Evolutionary conservation across 441 rosid genomes (phyloP), one percentile per base, ranked within the genome.

Genomic region (Pelargonium hybrid): DNA sequence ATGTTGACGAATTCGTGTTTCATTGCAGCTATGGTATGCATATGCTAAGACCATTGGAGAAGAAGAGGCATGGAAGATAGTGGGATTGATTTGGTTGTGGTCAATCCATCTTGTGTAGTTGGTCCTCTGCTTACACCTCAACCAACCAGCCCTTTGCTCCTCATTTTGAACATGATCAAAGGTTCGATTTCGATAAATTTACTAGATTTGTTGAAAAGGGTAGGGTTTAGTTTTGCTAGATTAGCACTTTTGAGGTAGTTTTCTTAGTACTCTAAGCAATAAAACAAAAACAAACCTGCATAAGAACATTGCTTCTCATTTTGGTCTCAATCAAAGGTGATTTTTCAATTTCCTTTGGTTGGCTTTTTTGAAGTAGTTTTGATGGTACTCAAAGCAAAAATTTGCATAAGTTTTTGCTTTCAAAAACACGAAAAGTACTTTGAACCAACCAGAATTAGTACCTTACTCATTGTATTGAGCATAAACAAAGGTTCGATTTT

Each of bases 41-140:
- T 85, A 87, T 70, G 88, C 87, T 54, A 89, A 89, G 85, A 88
- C 90, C 0, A 1, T 76, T 11, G 88, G 77, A 0, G 96, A 93
- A 83, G 77, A 83, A 75, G 95, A 93, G 76, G 97, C 94, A 15
- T 93, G 97, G 94, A 82, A 65, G 71, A 71, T 83, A 78, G 54
- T 56, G 88, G 86, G 7, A 80, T 91, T 56, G 85, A 89, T 78
- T 70, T 89, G 21, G 93, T 89, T 39, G 90, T 86, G 1, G 87
- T 89, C 7, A 87, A 89, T 69, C 98, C 96, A 7, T 83, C 93
- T 13, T 82, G 76, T 73, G 86, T 82, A 1, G 82, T 89, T 37
- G 96, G 98, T 74, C 94, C 93, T 11, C 69, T 84, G 69, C 89
- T 91, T 45, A 71, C 87, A 9, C 94, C 91, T 0, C 84, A 91